Evolutionary conservation across 192 early-diverging fungal species (phyloP), one percentile per base, ranked within the genome.

Genomic region (Fimicolochytrium jonesii): DNA sequence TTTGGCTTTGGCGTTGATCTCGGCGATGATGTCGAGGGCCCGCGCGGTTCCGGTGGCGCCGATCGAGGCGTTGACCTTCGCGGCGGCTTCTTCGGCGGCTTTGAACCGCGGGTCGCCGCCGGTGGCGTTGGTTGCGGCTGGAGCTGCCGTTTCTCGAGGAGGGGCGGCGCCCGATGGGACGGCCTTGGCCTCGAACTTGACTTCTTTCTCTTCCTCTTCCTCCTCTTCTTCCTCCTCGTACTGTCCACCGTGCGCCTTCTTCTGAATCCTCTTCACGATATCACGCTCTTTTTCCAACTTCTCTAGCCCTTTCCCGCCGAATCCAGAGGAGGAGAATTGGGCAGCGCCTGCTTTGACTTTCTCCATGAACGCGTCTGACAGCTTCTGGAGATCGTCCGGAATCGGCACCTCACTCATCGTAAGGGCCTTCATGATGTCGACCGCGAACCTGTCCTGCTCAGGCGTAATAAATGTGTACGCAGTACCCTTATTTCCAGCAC

Each of bases 231-330:
- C 83, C 31, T 83, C 74, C 1, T 56, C 75, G 28, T 70, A 86
- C 23, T 85, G 84, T 32, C 80, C 80, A 78, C 73, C 92, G 84
- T 72, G 72, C 67, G 82, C 76, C 73, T 90, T 88, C 77, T 90
- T 92, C 68, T 99, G 94, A 29, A 94, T 86, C 69, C 90, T 87
- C 69, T 95, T 91, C 18, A 93, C 86, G 59, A 87, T 72, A 56
- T 90, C 91, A 46, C 95, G 84, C 53, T 97, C 90, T 62, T 90
- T 88, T 48, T 97, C 95, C 56, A 99, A 77, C 64, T 89, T 86
- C 54, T 96, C 94, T 30, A 99, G 75, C 23, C 97, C 97, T 68
- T 97, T 97, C 37, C 97, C 97, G 28, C 95, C 94, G 74, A 97
- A 99, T 0, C 97, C 97, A 20, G 80, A 85, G 13, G 85, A 76